Evolutionary conservation across 2,329 filamentous ascomycete species (phyloP).

Genomic region (Colletotrichum caudatum): DNA sequence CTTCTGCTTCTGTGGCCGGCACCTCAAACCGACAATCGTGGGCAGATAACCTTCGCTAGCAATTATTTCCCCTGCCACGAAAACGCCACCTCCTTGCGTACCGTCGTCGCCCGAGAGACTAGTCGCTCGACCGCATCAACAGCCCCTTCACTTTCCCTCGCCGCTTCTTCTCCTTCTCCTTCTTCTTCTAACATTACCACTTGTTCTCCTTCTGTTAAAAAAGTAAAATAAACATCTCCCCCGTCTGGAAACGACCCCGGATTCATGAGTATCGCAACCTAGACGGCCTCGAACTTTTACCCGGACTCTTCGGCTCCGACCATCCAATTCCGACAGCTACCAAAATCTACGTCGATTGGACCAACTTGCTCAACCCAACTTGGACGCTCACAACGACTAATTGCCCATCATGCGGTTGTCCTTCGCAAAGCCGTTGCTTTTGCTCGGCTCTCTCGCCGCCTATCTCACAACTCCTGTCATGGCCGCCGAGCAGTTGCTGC

Average conservation of each 20-base stretch:
- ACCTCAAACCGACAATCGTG: conserved; percentile 9
- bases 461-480: conserved; percentile 57
- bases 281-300: conserved; percentile 24
- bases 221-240: conserved; percentile 18
- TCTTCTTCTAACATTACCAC: neutral
- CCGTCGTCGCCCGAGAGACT: neutral
- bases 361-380: conserved; percentile 18
- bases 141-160: conserved; percentile 9
- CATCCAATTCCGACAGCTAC: conserved; percentile 12
- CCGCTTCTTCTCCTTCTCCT: neutral
- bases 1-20: neutral
- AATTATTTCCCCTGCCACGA: conserved; percentile 31
- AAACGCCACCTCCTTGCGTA: conserved; percentile 22
- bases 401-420: conserved; percentile 61
- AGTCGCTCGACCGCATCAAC: conserved; percentile 22
- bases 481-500: conserved; percentile 75
- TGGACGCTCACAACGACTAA: conserved; percentile 15
- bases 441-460: conserved; percentile 59
- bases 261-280: conserved; percentile 33
- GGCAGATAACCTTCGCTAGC: conserved; percentile 40
- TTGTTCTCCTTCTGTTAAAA: neutral
- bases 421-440: conserved; percentile 57
- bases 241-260: conserved; percentile 36
- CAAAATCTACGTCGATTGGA: conserved; percentile 5
- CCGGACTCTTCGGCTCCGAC: conserved; percentile 16